phyloP scores from a whole-genome alignment of 805 yeast species.

The Hanseniaspora clermontiae region DNA sequence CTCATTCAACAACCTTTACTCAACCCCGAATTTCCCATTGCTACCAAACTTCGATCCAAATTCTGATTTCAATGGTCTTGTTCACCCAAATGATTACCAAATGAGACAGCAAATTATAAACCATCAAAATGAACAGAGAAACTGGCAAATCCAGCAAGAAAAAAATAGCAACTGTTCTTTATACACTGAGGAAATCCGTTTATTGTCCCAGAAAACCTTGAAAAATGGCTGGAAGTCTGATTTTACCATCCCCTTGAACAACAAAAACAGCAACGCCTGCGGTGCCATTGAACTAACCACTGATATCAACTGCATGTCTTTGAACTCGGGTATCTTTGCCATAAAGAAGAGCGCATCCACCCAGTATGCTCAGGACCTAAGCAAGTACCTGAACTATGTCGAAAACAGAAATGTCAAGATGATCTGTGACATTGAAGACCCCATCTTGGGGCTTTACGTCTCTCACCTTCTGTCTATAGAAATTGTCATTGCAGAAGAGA shows the following conservation, averaged over 20 bases:
- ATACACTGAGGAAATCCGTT: constrained; percentile 60
- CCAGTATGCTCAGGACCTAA: constrained; percentile 17
- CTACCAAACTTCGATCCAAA: constrained; percentile 3
- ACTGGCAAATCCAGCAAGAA: constrained; percentile 25
- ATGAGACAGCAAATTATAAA: constrained; percentile 25
- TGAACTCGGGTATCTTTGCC: constrained; percentile 41
- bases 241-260: constrained; percentile 27
- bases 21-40: neutral
- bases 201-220: constrained; percentile 66
- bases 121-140: constrained; percentile 26
- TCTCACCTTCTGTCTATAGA: constrained; percentile 71
- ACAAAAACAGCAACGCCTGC: constrained; percentile 19
- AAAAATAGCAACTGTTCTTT: constrained; percentile 31
- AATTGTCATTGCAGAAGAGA: constrained; percentile 88
- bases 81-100: constrained; percentile 30
- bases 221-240: constrained; percentile 95
- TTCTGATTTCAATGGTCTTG: constrained; percentile 5
- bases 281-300: constrained; percentile 75
- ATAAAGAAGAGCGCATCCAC: constrained; percentile 37
- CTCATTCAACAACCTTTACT: constrained; percentile 3
- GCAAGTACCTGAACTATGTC: constrained; percentile 23
- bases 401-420: constrained; percentile 30
- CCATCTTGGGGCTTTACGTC: constrained; percentile 63
- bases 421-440: constrained; percentile 72
- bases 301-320: constrained; percentile 47